These are phyloP conservation scores for Mangifera indica DNA, from an alignment of 345 rosid species.

Conservation along the genomic window DNA sequence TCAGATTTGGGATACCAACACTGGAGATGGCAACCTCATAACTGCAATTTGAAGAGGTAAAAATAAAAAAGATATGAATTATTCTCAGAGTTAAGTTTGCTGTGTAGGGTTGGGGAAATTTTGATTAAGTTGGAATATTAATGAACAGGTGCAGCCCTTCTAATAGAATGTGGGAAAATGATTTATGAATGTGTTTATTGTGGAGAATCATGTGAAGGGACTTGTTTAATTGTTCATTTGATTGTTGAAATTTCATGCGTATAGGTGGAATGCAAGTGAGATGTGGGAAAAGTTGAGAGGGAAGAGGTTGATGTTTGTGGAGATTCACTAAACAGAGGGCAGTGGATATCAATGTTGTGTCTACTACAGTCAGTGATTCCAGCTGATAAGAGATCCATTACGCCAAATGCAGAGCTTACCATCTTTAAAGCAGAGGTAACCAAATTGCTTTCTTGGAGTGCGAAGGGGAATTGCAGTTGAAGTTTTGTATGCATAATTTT, in stretches of 20 bases:
- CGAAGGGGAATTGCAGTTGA: neutral
- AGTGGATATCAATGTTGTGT: constrained; percentile 98
- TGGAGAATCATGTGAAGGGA: neutral
- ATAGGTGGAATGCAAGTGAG: constrained; percentile 79
- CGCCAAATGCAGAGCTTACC: no score
- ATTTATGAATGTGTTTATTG: neutral
- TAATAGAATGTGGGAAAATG: neutral
- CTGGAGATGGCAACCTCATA: constrained; percentile 98
- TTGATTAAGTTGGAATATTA: neutral
- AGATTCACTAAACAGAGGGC: constrained; percentile 93
- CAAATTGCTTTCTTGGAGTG: neutral
- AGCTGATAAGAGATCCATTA: constrained; percentile 66
- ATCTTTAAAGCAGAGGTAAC: constrained; percentile 47
- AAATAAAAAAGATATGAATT: neutral
- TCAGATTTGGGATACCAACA: constrained; percentile 67
- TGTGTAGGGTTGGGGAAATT: constrained; percentile 10
- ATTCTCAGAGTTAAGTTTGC: neutral
- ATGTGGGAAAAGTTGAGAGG: constrained; percentile 98
- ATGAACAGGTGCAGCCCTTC: neutral
- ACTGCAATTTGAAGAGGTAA: constrained; percentile 81
- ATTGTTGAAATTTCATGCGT: neutral
- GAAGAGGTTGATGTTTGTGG: constrained; percentile 93
- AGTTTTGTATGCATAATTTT: neutral
- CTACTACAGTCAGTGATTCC: constrained; percentile 82
- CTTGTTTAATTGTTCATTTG: no score